Conservation (phyloP, 2,329 filamentous ascomycete genomes). For the Geoglossum cookeanum region DNA sequence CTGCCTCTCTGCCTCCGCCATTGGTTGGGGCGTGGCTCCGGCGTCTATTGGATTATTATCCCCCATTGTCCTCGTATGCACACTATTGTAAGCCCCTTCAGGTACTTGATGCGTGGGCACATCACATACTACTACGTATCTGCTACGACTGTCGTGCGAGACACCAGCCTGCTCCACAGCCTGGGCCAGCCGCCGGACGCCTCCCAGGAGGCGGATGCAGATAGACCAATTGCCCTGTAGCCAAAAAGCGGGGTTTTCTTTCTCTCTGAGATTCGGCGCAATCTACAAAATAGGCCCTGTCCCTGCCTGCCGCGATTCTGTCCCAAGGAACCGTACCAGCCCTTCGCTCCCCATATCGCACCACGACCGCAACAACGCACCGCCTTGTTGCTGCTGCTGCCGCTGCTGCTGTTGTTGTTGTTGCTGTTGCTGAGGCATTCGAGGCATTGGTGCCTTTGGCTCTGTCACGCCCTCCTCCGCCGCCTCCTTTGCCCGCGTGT, state of each 20-base stretch:
- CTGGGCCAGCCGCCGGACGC: not conserved
- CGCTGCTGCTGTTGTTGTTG: too few relatives aligned
- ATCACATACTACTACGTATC: too few relatives aligned
- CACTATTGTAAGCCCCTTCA: too few relatives aligned
- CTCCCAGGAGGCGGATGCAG: not conserved
- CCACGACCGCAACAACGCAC: not conserved
- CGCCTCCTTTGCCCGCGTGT: not conserved
- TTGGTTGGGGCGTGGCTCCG: too few relatives aligned
- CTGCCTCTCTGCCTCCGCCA: too few relatives aligned
- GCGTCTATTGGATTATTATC: too few relatives aligned
- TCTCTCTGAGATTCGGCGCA: not conserved
- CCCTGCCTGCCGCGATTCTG: not conserved
- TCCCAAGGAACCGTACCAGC: not conserved
- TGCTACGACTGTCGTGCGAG: not conserved
- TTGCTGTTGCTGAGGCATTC: too few relatives aligned
- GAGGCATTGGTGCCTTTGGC: not conserved
- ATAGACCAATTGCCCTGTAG: not conserved
- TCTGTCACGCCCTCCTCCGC: not conserved
- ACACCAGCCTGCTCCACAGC: not conserved
- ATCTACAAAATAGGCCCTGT: not conserved
- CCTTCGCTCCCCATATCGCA: not conserved
- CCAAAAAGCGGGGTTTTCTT: not conserved
- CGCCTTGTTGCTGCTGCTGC: too few relatives aligned
- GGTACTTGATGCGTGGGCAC: too few relatives aligned
- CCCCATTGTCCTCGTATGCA: too few relatives aligned